Percentiles rank a stretch among this genome's conserved stretches.
phyloP scores from a whole-genome alignment of 2,329 filamentous ascomycete genomes.

The Tricladium varicosporioides region DNA sequence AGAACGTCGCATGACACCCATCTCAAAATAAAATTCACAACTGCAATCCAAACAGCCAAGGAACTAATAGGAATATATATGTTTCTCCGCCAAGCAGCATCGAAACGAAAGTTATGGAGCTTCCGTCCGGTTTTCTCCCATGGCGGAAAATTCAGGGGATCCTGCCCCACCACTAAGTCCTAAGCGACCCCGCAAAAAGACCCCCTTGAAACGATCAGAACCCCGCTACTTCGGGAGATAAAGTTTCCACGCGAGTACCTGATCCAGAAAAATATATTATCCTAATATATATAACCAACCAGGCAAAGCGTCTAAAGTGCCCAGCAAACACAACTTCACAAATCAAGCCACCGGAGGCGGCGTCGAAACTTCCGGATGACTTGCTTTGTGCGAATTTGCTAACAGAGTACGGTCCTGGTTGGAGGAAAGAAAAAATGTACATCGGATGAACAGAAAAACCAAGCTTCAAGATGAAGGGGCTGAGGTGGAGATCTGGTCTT shows the following conservation, averaged over 20 bases:
- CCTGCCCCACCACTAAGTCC: neutral
- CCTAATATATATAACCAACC: neutral
- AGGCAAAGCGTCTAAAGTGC: neutral
- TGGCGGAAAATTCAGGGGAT: neutral
- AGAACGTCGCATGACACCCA: neutral
- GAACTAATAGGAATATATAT: neutral
- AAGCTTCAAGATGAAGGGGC: neutral
- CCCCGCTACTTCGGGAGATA: neutral
- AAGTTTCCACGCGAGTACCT: neutral
- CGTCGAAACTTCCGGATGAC: neutral
- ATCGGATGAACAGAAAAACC: slow-evolving; percentile 3
- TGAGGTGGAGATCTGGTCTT: neutral
- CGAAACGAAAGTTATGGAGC: neutral
- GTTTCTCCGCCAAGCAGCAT: neutral
- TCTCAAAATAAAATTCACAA: neutral
- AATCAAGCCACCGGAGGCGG: neutral
- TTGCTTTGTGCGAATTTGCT: neutral
- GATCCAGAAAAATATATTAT: neutral
- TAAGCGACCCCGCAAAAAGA: neutral
- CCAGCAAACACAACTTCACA: neutral
- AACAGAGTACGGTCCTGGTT: neutral
- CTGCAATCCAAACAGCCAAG: neutral
- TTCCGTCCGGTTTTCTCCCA: neutral
- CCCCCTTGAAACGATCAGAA: neutral
- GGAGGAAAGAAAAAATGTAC: neutral